A percentile compares a stretch with the other conserved stretches of the same genome.
These are phyloP conservation scores for Micractinium sp. DNA, from an alignment of 139 green algal genomes.

Conservation along the genomic window DNA sequence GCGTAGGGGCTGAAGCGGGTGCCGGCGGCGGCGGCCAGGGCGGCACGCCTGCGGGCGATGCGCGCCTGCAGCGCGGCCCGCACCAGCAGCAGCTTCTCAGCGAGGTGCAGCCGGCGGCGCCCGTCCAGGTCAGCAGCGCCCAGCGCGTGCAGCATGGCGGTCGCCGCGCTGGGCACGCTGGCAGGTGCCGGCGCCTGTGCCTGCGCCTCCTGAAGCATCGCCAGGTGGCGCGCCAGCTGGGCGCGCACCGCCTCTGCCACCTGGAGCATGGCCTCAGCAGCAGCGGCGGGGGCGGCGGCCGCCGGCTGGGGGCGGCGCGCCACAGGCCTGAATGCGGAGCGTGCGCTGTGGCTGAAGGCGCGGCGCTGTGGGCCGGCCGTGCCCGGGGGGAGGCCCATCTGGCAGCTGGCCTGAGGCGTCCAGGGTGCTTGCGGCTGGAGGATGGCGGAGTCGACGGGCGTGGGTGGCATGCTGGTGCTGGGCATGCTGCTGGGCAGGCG, in stretches of 20 bases:
- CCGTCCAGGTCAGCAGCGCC: too few species aligned
- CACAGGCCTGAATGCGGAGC: neutral
- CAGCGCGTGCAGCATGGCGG: conserved; percentile 2
- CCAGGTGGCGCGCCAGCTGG: neutral
- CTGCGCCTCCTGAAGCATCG: neutral
- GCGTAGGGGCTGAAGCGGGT: neutral
- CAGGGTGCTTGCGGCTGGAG: neutral
- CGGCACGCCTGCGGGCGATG: neutral
- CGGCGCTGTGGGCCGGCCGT: neutral
- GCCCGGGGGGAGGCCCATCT: neutral
- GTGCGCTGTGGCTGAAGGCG: neutral
- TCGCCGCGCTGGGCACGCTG: neutral
- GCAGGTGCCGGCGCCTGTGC: neutral
- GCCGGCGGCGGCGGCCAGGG: too few species aligned
- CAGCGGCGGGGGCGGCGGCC: neutral
- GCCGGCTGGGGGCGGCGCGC: too few species aligned
- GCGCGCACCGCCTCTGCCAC: neutral
- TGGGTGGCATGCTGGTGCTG: neutral
- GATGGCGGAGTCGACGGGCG: neutral
- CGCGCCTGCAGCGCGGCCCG: conserved; percentile 4
- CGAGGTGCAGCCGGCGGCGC: neutral
- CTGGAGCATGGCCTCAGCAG: too few species aligned
- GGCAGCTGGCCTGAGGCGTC: neutral
- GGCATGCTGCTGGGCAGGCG: neutral
- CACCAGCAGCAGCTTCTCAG: neutral